Evolutionary conservation across 352 stramenopile genomes (phyloP).

Genomic region (Phytophthora cajani): DNA sequence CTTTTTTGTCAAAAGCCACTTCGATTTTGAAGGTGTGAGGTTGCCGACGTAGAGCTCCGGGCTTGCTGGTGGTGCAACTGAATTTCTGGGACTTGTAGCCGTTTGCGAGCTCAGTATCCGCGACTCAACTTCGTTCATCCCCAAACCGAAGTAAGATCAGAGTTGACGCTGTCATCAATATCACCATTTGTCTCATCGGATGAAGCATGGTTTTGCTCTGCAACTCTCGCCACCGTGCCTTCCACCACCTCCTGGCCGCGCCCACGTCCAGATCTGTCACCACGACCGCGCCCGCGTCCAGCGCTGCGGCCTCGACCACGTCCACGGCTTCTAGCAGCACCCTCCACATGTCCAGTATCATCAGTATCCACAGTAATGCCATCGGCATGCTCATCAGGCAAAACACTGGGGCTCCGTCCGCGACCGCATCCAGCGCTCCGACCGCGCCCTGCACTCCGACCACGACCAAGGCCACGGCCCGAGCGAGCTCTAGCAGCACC

Average conservation of each 20-base stretch:
- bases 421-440: not conserved
- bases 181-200: not conserved
- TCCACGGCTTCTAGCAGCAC: not conserved
- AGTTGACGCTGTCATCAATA: not conserved
- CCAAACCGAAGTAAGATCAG: not conserved
- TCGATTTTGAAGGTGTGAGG: not conserved
- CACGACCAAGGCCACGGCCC: not conserved
- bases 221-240: not conserved
- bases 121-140: not conserved
- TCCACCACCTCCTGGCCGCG: not conserved
- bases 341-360: not conserved
- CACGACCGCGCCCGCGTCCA: not conserved
- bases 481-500: not conserved
- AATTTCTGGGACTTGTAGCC: not conserved
- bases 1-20: conserved; percentile 6
- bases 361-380: too few relatives aligned
- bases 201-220: not conserved
- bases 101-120: not conserved
- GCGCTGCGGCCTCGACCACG: not conserved
- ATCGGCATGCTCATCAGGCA: too few relatives aligned
- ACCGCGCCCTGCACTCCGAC: too few relatives aligned
- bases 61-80: not conserved
- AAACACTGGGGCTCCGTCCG: not conserved
- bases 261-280: not conserved
- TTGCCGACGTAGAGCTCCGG: not conserved